Evolutionary conservation across 495 filamentous ascomycete species (phyloP), one percentile per base, ranked within the genome.

Genomic region (Zalerion maritima): DNA sequence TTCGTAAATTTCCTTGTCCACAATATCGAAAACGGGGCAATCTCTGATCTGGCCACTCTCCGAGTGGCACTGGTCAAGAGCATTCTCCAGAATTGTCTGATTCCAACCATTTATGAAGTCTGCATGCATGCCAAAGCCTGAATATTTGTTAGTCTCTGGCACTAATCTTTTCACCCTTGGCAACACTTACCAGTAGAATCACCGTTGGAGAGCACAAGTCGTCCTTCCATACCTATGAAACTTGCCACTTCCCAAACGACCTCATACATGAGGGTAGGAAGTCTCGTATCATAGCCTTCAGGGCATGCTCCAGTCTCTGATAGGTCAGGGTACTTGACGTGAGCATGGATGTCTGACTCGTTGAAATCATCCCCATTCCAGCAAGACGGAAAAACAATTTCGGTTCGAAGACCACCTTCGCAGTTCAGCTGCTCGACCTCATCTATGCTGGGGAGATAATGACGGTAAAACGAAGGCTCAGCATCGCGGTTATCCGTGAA

Each of bases 361-460:
- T 75, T 72, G 13, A 58, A 35, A 32, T 81, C 67, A 37, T 73
- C 59, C 18, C 82, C 80, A 45, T 92, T 78, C 80, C 82, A 92
- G 68, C 85, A 94, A 0, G 78, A 82, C 6, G 85, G 85, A 58
- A 94, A 94, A 69, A 82, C 75, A 29, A 94, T 49, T 47, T 94
- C 83, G 21, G 85, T 54, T 18, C 85, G 73, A 25, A 94, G 41
- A 6, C 85, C 85, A 38, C 89, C 68, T 0, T 45, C 43, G 46
- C 85, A 93, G 42, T 86, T 68, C n/a, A n/a, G n/a, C 21, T 56
- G 62, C 42, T 92, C 82, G 17, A 91, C 60, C 39, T 62, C 89
- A 1, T 51, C 51, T 63, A 93, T 89, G 32, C 78, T 68, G 0
- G 87, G 86, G 41, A 96, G 25, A 42, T 67, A 73, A 47, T 89